Evolutionary conservation across 768 basidiomycete species (phyloP), one percentile per base, ranked within the genome.

Genomic region (Pisolithus sp.): DNA sequence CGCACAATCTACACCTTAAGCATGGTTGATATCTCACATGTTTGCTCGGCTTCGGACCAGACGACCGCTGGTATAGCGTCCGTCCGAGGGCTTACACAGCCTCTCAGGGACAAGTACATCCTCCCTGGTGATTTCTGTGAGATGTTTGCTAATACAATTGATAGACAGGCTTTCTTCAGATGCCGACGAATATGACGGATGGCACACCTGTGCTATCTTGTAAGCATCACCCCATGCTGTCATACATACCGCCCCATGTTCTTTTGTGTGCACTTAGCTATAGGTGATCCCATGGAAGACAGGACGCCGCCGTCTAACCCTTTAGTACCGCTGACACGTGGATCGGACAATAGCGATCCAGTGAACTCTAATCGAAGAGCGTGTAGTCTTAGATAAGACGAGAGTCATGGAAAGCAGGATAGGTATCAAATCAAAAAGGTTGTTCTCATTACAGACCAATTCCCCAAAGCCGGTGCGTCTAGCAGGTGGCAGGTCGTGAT

Each of bases 401-500:
- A 85, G 86, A 53, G 76, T 81, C 0, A 76, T 99, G 21, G 94
- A 98, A 68, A 75, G 76, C 49, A 84, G 89, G 62, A 87, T 99
- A 82, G 79, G 45, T 97, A 99, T 67, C 96, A 98, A 66, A 91
- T 99, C 59, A 92, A 97, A 58, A 97, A 98, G 65, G 80, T 99
- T 17, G 80, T 94, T 23, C 78, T 80, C 53, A 68, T 89, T 6
- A 86, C 91, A 1, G 81, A 85, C 51, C 83, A 88, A 58, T 71
- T 76, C 17, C 68, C 71, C 0, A 59, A 68, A 46, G 64, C 71
- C 31, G 92, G 90, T 89, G 60, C 52, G 76, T 58, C 48, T 38
- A 21, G 13, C 18, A 39, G 12, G 31, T 39, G 8, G 31, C 3
- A 10, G 26, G 26, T 21, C 45, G 39, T 48, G 43, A 26, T 28